A percentile compares a stretch with the other conserved stretches of the same genome.
These are phyloP conservation scores for Colletotrichum tamarilloi DNA, from an alignment of 2,329 filamentous ascomycete genomes.

Conservation along the genomic window DNA sequence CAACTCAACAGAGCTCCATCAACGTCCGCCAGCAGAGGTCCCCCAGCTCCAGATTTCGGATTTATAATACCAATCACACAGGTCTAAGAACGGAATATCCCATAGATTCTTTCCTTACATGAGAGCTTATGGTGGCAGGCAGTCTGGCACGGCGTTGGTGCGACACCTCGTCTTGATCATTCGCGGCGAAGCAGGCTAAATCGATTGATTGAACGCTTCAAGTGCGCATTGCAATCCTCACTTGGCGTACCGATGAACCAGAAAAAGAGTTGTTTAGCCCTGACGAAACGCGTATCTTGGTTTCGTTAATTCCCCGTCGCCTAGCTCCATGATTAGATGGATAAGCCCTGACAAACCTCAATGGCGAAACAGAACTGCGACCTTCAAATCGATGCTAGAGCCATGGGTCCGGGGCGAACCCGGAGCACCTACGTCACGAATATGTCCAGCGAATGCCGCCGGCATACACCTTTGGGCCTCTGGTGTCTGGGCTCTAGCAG, in stretches of 20 bases:
- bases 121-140: not conserved
- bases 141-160: constrained; percentile 13
- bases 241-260: constrained; percentile 11
- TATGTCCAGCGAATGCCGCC: constrained; percentile 1
- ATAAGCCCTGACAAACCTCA: constrained; percentile 30
- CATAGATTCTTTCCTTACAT: not conserved
- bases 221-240: not conserved
- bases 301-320: not conserved
- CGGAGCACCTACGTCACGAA: constrained; percentile 19
- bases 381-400: constrained; percentile 10
- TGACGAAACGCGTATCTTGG: constrained; percentile 21
- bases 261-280: constrained; percentile 10
- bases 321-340: constrained; percentile 9
- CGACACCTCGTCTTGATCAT: not conserved
- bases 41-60: constrained; percentile 9
- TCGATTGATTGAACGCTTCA: constrained; percentile 6
- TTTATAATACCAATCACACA: not conserved
- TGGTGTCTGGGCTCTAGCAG: not conserved
- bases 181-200: not conserved
- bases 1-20: not conserved
- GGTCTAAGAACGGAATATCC: not conserved
- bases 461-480: not conserved
- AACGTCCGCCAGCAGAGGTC: not conserved
- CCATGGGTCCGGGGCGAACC: constrained; percentile 9
- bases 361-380: constrained; percentile 28